Base-by-base conservation (phyloP, 495 filamentous ascomycete species). In the Cetradonia linearis region DNA sequence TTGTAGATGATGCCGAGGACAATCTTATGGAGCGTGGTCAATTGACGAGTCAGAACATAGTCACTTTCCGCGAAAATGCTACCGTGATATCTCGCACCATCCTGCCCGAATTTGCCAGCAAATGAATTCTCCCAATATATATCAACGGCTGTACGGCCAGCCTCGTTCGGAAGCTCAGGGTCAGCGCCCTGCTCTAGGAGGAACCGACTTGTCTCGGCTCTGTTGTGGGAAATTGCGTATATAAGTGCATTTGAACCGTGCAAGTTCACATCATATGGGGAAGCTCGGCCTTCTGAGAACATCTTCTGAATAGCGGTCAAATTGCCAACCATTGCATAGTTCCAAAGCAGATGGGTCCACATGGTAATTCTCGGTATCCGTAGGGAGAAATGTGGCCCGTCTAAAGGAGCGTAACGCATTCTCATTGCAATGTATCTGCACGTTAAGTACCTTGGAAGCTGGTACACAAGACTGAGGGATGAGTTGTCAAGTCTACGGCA, bases 261-360 rank as follows among this genome's bases (percentile, higher is more conserved):
- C 2, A 55, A 31, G 52, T 63, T 62, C 13, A 72, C 34, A 59
- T 65, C 68, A 18, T 62, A 40, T 3, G 67, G 57, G 20, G 69
- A 66, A 10, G 72, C 65, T 10, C 58, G 59, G 18, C 63, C 55
- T n/a, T 64, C 55, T 2, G 66, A 40, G 9, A 71, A 63, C 20
- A 72, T 55, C n/a, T 38, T 58, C 34, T 64, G 61, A 31, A 66
- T 55, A 8, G 54, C 62, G 27, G 27, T 0, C 13, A 66, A 6
- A 38, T 66, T 58, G 40, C 58, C 64, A 3, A 37, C 14, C 3
- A 25, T 49, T 3, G 55, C 33, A 42, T 66, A 62, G 13, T 28
- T 55, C 47, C 49, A 66, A 13, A 64, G 55, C 38, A 55, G 6
- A 33, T 63, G 58, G 10, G 18, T n/a, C 58, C 62, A 61, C 1